A percentile compares a stretch with the other conserved stretches of the same genome.
Evolutionary conservation across 2,329 filamentous ascomycete species (phyloP).

Genomic region (Claviceps sp.): DNA sequence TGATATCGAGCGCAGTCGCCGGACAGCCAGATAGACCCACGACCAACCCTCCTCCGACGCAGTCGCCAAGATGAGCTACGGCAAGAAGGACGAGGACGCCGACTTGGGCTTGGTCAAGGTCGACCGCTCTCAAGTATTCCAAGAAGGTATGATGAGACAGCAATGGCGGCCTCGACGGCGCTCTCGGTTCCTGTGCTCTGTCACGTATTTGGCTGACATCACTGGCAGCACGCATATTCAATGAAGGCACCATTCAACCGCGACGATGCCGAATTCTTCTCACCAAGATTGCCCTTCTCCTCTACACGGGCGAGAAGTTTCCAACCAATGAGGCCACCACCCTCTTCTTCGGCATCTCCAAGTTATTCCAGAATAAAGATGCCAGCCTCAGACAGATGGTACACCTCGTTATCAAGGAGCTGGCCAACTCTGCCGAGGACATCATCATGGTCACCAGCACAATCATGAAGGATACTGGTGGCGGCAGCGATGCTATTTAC

Average conservation of each 20-base stretch:
- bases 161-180: neutral
- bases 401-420: constrained; percentile 94
- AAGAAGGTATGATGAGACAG: constrained; percentile 60
- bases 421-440: constrained; percentile 89
- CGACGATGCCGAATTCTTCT: constrained; percentile 94
- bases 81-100: constrained; percentile 98
- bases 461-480: constrained; percentile 98
- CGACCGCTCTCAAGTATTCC: constrained; percentile 94
- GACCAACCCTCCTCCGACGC: constrained; percentile 18
- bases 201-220: constrained; percentile 2
- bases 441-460: constrained; percentile 99
- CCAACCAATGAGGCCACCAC: constrained; percentile 94
- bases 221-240: constrained; percentile 77
- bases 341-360: constrained; percentile 97
- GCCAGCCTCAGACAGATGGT: constrained; percentile 97
- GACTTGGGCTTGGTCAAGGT: constrained; percentile 91
- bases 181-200: neutral
- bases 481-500: constrained; percentile 86
- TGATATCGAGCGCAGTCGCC: constrained; percentile 19
- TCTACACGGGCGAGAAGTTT: constrained; percentile 96
- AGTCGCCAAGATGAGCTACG: constrained; percentile 69
- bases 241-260: constrained; percentile 90
- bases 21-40: constrained; percentile 20
- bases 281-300: constrained; percentile 89
- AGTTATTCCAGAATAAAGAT: constrained; percentile 99